Conservation (phyloP, 2,329 filamentous ascomycete species). For the Polychaeton citri region DNA sequence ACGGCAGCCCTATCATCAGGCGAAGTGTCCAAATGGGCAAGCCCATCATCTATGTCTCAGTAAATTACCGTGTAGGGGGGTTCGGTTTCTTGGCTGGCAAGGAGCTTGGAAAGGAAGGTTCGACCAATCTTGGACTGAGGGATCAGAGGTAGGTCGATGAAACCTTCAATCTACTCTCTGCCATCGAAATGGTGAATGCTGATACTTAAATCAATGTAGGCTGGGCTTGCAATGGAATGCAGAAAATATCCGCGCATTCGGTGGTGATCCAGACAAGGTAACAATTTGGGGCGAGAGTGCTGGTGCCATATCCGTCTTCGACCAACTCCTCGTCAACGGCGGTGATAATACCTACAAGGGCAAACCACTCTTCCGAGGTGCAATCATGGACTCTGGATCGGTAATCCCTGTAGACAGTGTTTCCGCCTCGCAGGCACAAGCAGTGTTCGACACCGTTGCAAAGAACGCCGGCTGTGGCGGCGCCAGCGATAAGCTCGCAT, state of each 20-base stretch:
- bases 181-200: slow-evolving; percentile 40
- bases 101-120: slow-evolving; percentile 20
- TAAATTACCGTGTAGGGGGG: slow-evolving; percentile 28
- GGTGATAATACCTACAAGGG: slow-evolving; percentile 64
- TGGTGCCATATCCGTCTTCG: slow-evolving; percentile 52
- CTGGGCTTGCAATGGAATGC: slow-evolving; percentile 44
- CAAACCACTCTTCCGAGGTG: slow-evolving; percentile 59
- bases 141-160: slow-evolving; percentile 35
- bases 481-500: slow-evolving; percentile 31
- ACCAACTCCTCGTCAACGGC: slow-evolving; percentile 63
- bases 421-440: slow-evolving; percentile 53
- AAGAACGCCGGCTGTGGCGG: slow-evolving; percentile 31
- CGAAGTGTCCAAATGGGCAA: slow-evolving; percentile 38
- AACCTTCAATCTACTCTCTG: slow-evolving; percentile 28
- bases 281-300: slow-evolving; percentile 64
- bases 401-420: slow-evolving; percentile 36
- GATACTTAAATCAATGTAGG: background rate
- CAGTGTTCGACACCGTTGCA: slow-evolving; percentile 35
- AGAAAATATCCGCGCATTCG: slow-evolving; percentile 35
- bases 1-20: slow-evolving; percentile 25
- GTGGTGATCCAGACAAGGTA: slow-evolving; percentile 66
- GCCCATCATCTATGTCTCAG: slow-evolving; percentile 47
- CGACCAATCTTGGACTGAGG: slow-evolving; percentile 21
- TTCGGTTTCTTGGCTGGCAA: slow-evolving; percentile 23
- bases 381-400: slow-evolving; percentile 64